Evolutionary conservation across 106 monocot species (phyloP).

Genomic region (Dioscorea alata): DNA sequence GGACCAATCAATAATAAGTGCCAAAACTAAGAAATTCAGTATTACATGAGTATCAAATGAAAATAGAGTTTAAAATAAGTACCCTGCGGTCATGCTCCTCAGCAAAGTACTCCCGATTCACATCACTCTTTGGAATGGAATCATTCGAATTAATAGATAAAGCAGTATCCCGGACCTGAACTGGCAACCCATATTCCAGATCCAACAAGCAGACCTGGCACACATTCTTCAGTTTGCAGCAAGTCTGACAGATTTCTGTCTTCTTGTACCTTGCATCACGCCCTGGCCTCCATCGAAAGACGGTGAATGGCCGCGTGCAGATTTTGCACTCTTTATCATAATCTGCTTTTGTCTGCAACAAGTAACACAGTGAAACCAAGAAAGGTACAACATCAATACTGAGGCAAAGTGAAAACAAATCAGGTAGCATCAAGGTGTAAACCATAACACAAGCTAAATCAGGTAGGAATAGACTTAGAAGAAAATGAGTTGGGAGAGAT

Average conservation of each 20-base stretch:
- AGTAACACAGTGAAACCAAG: background rate
- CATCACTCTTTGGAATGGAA: slow-evolving; percentile 96
- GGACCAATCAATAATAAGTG: too few species aligned
- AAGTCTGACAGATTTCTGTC: slow-evolving; percentile 80
- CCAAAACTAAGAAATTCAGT: too few species aligned
- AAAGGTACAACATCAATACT: too few species aligned
- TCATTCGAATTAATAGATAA: slow-evolving; percentile 86
- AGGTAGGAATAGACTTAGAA: too few species aligned
- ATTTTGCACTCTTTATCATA: slow-evolving; percentile 99
- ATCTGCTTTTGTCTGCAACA: slow-evolving; percentile 65
- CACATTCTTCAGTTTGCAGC: slow-evolving; percentile 80
- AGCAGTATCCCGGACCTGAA: slow-evolving; percentile 96
- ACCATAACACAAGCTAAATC: too few species aligned
- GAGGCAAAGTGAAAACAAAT: too few species aligned
- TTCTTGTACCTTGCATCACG: slow-evolving; percentile 86
- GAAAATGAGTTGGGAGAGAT: too few species aligned
- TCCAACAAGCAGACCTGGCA: slow-evolving; percentile 96
- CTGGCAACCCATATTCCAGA: slow-evolving; percentile 95
- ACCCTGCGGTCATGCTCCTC: slow-evolving; percentile 99
- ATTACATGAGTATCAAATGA: too few species aligned
- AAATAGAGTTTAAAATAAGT: too few species aligned
- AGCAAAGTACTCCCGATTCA: slow-evolving; percentile 92
- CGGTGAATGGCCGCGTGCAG: slow-evolving; percentile 92
- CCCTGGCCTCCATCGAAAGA: slow-evolving; percentile 96
- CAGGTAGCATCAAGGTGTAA: too few species aligned